phyloP scores from a whole-genome alignment of 129 eudicot genomes.

The Saussurea involucrata region DNA sequence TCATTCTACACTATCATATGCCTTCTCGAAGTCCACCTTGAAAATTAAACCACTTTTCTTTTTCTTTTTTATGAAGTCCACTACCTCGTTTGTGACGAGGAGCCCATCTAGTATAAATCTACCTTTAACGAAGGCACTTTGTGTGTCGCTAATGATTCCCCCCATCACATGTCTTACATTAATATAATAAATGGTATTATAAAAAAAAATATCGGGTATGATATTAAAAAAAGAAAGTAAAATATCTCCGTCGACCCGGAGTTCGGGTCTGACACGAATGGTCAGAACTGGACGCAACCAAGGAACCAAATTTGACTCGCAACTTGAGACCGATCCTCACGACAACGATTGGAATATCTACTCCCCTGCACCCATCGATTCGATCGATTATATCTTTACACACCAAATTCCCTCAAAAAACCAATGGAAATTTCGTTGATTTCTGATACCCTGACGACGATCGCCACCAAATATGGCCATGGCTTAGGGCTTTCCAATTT shows the following conservation, averaged over 20 bases:
- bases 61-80: too few relatives aligned
- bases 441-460: conserved; percentile 27
- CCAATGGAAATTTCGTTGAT: conserved; percentile 33
- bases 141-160: too few relatives aligned
- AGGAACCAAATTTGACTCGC: conserved; percentile 16
- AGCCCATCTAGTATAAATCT: too few relatives aligned
- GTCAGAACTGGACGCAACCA: conserved; percentile 5
- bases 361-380: conserved; percentile 2
- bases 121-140: too few relatives aligned
- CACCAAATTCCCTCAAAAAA: conserved; percentile 4
- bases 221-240: not conserved
- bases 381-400: not conserved
- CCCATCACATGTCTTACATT: too few relatives aligned
- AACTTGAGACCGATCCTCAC: conserved; percentile 18
- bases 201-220: not conserved
- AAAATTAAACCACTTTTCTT: too few relatives aligned
- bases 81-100: too few relatives aligned
- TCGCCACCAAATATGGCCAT: conserved; percentile 30
- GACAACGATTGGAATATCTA: conserved; percentile 26
- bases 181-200: too few relatives aligned
- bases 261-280: conserved; percentile 15
- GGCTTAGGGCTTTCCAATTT: conserved; percentile 18
- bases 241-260: not conserved
- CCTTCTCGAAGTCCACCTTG: too few relatives aligned
- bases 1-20: too few relatives aligned